A percentile compares a stretch with the other conserved stretches of the same genome.
phyloP scores from a whole-genome alignment of 2,329 filamentous ascomycete species.

The Lomentospora prolificans region DNA sequence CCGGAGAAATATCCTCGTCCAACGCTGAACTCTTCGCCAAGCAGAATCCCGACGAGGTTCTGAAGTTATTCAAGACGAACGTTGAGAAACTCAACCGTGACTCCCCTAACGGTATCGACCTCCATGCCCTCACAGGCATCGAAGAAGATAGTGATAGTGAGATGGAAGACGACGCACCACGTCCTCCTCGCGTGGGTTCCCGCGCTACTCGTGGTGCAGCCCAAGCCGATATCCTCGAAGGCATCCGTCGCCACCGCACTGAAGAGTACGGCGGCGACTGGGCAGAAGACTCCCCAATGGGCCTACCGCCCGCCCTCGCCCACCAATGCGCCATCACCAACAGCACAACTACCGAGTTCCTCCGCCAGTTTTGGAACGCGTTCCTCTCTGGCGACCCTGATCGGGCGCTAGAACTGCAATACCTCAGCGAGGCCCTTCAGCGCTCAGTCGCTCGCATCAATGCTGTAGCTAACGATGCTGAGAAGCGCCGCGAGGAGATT shows the following conservation, averaged over 20 bases:
- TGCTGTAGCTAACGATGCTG: conserved; percentile 70
- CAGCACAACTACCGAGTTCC: conserved; percentile 86
- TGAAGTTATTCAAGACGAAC: conserved; percentile 54
- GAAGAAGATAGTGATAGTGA: conserved; percentile 62
- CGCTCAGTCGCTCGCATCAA: conserved; percentile 71
- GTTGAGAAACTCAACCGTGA: conserved; percentile 42
- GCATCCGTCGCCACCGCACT: conserved; percentile 50
- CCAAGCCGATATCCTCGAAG: conserved; percentile 55
- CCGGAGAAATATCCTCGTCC: conserved; percentile 35
- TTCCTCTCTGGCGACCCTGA: conserved; percentile 83
- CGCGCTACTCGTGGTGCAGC: conserved; percentile 54
- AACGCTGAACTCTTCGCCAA: conserved; percentile 49
- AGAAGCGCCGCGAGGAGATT: conserved; percentile 58
- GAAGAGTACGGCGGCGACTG: conserved; percentile 46
- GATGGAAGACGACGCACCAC: conserved; percentile 33
- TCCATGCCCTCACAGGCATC: conserved; percentile 57
- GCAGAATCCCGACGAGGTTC: conserved; percentile 59
- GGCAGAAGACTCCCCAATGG: conserved; percentile 40
- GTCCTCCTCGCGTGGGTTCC: conserved; percentile 53
- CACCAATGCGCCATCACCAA: conserved; percentile 61
- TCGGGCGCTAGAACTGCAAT: conserved; percentile 69
- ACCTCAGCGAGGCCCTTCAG: conserved; percentile 71
- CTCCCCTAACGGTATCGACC: conserved; percentile 41
- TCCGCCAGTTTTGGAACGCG: conserved; percentile 94
- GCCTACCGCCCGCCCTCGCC: conserved; percentile 41